A percentile compares a stretch with the other conserved stretches of the same genome.
Evolutionary conservation across 1,284 basidiomycete species (phyloP).

Genomic region (Moniliophthora roreri): DNA sequence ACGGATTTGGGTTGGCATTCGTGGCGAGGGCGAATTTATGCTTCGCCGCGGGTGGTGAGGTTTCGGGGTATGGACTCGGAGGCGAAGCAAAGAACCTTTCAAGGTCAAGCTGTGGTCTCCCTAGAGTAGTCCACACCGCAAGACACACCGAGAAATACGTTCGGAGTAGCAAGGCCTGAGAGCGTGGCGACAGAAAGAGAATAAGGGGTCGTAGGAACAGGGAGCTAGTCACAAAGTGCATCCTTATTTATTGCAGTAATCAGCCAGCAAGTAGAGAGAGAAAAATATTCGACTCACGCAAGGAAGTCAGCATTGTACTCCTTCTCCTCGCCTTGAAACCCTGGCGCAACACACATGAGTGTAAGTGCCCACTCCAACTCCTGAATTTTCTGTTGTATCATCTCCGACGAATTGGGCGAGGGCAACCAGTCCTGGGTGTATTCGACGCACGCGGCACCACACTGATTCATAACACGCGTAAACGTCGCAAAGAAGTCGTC

Average conservation of each 20-base stretch:
- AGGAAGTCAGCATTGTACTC: conserved; percentile 48
- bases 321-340: conserved; percentile 28
- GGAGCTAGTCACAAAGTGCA: conserved; percentile 56
- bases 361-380: conserved; percentile 45
- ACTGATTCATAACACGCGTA: conserved; percentile 28
- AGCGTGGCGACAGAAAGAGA: conserved; percentile 33
- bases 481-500: conserved; percentile 24
- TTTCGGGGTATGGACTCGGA: not conserved
- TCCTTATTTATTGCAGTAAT: conserved; percentile 28
- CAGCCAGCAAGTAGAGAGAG: not conserved
- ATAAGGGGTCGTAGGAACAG: conserved; percentile 46
- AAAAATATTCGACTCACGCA: conserved; percentile 33
- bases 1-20: conserved; percentile 45
- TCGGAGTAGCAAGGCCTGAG: conserved; percentile 41
- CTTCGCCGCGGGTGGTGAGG: not conserved
- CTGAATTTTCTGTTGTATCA: conserved; percentile 43
- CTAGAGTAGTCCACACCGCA: conserved; percentile 40
- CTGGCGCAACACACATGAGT: conserved; percentile 42
- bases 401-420: conserved; percentile 27
- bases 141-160: conserved; percentile 40
- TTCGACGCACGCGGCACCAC: conserved; percentile 38
- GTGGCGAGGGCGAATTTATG: conserved; percentile 5
- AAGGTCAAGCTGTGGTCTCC: conserved; percentile 39
- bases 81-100: conserved; percentile 33
- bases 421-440: conserved; percentile 51